Conservation (phyloP, 257 asterid genomes). For the Gentiana straminea region DNA sequence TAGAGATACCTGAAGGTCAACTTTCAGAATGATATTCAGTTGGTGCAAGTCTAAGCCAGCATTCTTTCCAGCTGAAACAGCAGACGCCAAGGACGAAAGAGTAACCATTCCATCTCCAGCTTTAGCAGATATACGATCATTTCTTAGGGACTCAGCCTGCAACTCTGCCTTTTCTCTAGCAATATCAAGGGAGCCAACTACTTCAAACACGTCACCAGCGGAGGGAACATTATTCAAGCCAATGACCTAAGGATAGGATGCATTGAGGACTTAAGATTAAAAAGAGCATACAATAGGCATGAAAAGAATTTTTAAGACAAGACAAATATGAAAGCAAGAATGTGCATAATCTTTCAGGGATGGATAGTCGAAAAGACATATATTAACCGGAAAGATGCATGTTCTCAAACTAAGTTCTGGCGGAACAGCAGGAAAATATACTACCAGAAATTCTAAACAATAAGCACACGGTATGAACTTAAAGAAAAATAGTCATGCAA, state of each 20-base stretch:
- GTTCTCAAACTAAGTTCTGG: too few relatives aligned
- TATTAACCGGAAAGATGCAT: too few relatives aligned
- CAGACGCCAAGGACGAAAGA: conserved; percentile 89
- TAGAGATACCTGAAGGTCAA: conserved; percentile 79
- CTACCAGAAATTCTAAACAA: too few relatives aligned
- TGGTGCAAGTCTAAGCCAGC: conserved; percentile 89
- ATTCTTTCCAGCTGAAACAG: conserved; percentile 69
- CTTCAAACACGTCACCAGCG: conserved; percentile 98
- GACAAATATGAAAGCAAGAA: too few relatives aligned
- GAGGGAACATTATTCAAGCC: conserved; percentile 87
- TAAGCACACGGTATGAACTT: too few relatives aligned
- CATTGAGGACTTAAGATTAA: conserved; percentile 5
- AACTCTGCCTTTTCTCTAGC: conserved; percentile 80
- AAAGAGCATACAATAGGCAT: conserved; percentile 6
- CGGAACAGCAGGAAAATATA: too few relatives aligned
- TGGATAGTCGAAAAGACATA: too few relatives aligned
- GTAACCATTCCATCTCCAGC: conserved; percentile 96
- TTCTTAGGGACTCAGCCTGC: conserved; percentile 57
- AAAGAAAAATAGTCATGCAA: too few relatives aligned
- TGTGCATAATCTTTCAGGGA: too few relatives aligned
- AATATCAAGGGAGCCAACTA: conserved; percentile 66
- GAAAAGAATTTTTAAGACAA: not conserved
- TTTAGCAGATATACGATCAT: conserved; percentile 74
- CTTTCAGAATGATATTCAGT: conserved; percentile 82
- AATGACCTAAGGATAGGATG: conserved; percentile 47